Conservation (phyloP, 768 basidiomycete species). For the Phlebiopsis flavidoalba region DNA sequence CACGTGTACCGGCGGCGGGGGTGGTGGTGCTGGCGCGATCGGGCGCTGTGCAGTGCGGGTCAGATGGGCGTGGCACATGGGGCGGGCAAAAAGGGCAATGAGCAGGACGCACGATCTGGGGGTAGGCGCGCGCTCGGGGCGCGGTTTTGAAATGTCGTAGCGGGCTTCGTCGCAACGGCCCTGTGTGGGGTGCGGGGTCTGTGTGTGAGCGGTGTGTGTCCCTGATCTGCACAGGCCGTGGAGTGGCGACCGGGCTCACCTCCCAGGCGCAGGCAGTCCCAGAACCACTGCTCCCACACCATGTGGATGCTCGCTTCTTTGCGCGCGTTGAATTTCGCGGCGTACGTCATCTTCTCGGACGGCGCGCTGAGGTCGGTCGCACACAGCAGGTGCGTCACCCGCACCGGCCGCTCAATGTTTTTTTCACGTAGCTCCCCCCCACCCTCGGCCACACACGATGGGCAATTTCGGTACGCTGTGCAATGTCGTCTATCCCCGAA, state of each 20-base stretch:
- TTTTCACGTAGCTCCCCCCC: conserved; percentile 71
- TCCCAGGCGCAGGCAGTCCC: conserved; percentile 80
- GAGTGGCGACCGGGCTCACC: conserved; percentile 9
- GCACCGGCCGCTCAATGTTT: conserved; percentile 70
- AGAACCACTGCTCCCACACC: conserved; percentile 97
- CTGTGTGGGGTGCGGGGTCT: conserved; percentile 21
- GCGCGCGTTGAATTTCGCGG: conserved; percentile 63
- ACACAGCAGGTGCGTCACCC: conserved; percentile 83
- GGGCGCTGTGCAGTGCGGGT: background rate
- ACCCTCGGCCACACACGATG: conserved; percentile 51
- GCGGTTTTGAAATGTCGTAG: conserved; percentile 55
- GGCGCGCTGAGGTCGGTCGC: conserved; percentile 48
- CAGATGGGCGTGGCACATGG: background rate
- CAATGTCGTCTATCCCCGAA: conserved; percentile 68
- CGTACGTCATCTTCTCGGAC: conserved; percentile 76
- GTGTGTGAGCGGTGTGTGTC: too few relatives aligned
- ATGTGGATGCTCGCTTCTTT: conserved; percentile 72
- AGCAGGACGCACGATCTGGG: conserved; percentile 11
- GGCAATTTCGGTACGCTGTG: conserved; percentile 58
- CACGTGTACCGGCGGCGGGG: conserved; percentile 4
- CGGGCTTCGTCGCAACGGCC: conserved; percentile 60
- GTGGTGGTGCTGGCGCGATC: conserved; percentile 6
- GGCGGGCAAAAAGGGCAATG: background rate
- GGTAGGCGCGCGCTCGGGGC: conserved; percentile 47
- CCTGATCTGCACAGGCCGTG: too few relatives aligned